Evolutionary conservation across 179 eudicot genomes (phyloP).

Genomic region (Patellifolia procumbens): DNA sequence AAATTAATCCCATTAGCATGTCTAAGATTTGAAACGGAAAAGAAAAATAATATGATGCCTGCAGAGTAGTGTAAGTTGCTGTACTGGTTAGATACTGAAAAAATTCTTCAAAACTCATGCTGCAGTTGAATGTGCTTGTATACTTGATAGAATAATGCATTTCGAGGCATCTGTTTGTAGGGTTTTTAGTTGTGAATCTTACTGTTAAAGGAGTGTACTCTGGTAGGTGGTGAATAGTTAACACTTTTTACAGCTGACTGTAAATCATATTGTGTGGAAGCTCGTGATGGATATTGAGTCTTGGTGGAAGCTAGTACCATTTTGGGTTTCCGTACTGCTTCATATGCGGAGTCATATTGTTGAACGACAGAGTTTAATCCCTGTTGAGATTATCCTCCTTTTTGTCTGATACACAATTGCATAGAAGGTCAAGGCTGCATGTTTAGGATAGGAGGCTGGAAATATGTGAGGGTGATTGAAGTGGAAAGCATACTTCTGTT

Average conservation of each 20-base stretch:
- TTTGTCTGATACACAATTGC: not conserved
- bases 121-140: not conserved
- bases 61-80: not conserved
- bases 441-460: not conserved
- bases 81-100: not conserved
- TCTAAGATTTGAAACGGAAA: not conserved
- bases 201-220: not conserved
- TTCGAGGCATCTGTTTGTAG: not conserved
- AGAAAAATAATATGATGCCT: no score
- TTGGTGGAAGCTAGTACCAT: not conserved
- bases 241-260: not conserved
- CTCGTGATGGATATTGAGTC: not conserved
- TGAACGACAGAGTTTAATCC: not conserved
- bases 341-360: not conserved
- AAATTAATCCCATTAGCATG: slow-evolving; percentile 1
- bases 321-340: not conserved
- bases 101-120: not conserved
- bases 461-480: not conserved
- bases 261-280: not conserved
- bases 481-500: not conserved
- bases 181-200: not conserved
- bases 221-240: not conserved
- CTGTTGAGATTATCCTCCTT: not conserved
- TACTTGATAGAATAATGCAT: not conserved
- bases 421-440: not conserved